phyloP scores from a whole-genome alignment of 2,329 filamentous ascomycete species.

The Paecilomyces sp. region DNA sequence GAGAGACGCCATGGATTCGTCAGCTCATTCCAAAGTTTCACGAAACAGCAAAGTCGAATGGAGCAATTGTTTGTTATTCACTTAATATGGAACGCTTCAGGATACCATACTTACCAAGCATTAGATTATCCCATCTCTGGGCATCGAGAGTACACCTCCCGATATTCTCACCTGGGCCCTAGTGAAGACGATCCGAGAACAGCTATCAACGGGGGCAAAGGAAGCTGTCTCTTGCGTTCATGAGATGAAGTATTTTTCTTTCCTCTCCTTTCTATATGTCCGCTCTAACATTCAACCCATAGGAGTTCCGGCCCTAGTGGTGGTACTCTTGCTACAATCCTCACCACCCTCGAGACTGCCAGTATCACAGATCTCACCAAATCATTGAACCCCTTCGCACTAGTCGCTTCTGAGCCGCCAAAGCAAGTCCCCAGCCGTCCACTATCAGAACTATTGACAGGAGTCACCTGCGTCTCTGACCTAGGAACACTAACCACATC shows the following conservation, averaged over 20 bases:
- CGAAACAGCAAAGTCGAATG: slow-evolving; percentile 50
- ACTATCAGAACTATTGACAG: slow-evolving; percentile 19
- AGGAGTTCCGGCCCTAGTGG: slow-evolving; percentile 44
- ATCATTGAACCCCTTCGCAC: slow-evolving; percentile 44
- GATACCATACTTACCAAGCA: slow-evolving; percentile 7
- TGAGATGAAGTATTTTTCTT: slow-evolving; percentile 39
- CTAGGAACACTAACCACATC: slow-evolving; percentile 53
- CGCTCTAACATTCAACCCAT: slow-evolving; percentile 5
- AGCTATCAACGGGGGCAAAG: slow-evolving; percentile 42
- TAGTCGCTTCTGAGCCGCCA: slow-evolving; percentile 37
- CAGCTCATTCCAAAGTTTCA: slow-evolving; percentile 58
- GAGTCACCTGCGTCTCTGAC: slow-evolving; percentile 40
- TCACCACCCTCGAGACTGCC: slow-evolving; percentile 48
- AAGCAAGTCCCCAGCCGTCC: slow-evolving; percentile 24
- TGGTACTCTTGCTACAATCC: slow-evolving; percentile 59
- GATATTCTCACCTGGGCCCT: slow-evolving; percentile 49
- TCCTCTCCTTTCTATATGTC: neutral
- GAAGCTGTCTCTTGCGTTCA: slow-evolving; percentile 49
- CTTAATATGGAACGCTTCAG: neutral
- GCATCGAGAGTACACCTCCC: slow-evolving; percentile 55
- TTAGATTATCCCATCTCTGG: slow-evolving; percentile 53
- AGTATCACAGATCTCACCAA: slow-evolving; percentile 40
- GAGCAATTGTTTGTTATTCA: slow-evolving; percentile 47
- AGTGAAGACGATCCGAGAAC: slow-evolving; percentile 46
- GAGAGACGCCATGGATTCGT: slow-evolving; percentile 58